A percentile compares a stretch with the other conserved stretches of the same genome.
Conservation (phyloP, 139 green algal genomes). For the Ulvella scutata region DNA sequence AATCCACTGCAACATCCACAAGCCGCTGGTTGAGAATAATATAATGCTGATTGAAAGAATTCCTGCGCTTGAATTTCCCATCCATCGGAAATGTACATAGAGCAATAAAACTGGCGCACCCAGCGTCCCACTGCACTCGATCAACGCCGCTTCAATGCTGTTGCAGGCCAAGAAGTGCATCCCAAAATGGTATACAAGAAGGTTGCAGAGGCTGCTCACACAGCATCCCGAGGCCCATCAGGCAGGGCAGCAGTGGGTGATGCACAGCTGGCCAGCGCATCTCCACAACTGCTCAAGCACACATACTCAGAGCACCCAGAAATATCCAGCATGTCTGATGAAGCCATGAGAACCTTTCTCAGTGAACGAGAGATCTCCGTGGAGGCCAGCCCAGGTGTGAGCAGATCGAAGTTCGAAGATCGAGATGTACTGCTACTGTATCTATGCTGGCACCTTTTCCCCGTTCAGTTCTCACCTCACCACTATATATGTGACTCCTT, state of each 20-base stretch:
- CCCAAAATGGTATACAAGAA: not conserved
- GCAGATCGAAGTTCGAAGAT: not conserved
- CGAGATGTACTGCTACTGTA: not conserved
- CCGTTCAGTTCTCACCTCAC: no score
- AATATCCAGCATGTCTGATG: conserved; percentile 19
- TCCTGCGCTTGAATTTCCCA: no score
- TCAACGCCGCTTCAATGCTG: not conserved
- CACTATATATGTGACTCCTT: no score
- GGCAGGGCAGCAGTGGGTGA: conserved; percentile 35
- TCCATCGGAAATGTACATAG: no score
- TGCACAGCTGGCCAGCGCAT: conserved; percentile 18
- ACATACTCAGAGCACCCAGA: conserved; percentile 41
- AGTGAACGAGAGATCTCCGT: conserved; percentile 30
- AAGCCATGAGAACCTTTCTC: conserved; percentile 20
- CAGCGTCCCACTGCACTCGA: no score
- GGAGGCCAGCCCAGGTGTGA: conserved; percentile 13
- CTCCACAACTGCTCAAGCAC: conserved; percentile 33
- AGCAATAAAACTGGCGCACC: no score
- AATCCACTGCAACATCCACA: not conserved
- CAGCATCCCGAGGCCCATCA: conserved; percentile 3
- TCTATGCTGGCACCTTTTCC: no score
- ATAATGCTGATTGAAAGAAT: no score
- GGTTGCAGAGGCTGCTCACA: not conserved
- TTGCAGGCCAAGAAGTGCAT: not conserved
- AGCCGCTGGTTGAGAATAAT: no score